Percentiles rank a stretch among this genome's conserved stretches.
Evolutionary conservation across 2,329 filamentous ascomycete genomes (phyloP).

Genomic region (Xylaria digitata): DNA sequence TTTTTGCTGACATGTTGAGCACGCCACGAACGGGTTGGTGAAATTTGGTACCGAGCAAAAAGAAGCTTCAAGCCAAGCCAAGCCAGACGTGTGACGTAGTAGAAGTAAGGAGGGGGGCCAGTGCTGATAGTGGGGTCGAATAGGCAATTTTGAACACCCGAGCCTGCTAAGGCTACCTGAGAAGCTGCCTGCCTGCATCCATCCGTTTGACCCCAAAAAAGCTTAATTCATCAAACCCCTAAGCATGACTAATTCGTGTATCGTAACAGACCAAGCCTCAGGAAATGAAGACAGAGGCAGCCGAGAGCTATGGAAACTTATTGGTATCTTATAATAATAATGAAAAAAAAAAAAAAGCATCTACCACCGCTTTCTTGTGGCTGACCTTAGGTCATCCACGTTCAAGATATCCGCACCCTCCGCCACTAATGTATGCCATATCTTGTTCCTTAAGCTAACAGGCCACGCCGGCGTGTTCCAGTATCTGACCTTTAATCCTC

Average conservation of each 20-base stretch:
- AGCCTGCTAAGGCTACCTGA: neutral
- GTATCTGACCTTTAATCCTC: conserved; percentile 68
- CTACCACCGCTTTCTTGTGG: conserved; percentile 56
- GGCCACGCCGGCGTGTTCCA: conserved; percentile 72
- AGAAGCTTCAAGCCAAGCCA: neutral
- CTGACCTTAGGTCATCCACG: conserved; percentile 67
- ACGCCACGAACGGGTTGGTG: neutral
- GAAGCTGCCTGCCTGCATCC: neutral
- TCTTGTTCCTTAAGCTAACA: conserved; percentile 61
- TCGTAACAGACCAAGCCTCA: neutral
- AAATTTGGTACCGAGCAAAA: neutral
- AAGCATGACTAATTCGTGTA: conserved; percentile 2
- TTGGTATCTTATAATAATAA: conserved; percentile 11
- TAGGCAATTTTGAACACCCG: too few relatives aligned
- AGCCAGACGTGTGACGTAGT: conserved; percentile 26
- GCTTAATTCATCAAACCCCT: neutral
- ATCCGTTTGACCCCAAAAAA: too few relatives aligned
- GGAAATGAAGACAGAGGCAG: neutral
- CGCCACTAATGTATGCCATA: conserved; percentile 67
- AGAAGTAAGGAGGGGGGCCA: conserved; percentile 20
- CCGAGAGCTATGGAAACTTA: neutral
- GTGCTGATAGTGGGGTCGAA: conserved; percentile 5
- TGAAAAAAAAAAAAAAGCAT: neutral
- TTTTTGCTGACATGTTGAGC: conserved; percentile 55
- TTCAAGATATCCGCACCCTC: conserved; percentile 71